Evolutionary conservation across 192 early-diverging fungal species (phyloP), one percentile per base, ranked within the genome.

Genomic region (Podila clonocystis): DNA sequence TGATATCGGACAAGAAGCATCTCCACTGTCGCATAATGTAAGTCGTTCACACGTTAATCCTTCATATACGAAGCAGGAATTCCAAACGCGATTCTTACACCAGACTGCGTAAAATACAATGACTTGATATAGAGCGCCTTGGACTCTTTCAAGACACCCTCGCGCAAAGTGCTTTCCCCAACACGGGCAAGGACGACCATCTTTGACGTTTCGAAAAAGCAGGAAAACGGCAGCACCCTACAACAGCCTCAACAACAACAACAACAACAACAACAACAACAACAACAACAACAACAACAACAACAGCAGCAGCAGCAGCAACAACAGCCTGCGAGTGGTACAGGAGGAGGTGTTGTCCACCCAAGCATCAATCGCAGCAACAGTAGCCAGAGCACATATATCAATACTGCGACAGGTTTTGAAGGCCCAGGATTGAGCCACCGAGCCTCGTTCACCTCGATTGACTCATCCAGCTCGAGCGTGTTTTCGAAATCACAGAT

Each of bases 381-480:
- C 22, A 75, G 73, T 34, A 63, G 36, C 36, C 63, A 63, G 22
- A 63, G 20, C 65, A 29, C 52, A 1, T n/a, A 41, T 22, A 48
- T 20, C 24, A 30, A 36, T 30, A 52, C 55, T 4, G 26, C 71
- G 15, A n/a, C 60, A 50, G 13, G 65, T 0, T 65, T 30, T 33
- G 65, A 30, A 26, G 45, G 49, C 1, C 41, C 26, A 31, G 63
- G 41, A n/a, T 50, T 80, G 11, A 50, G 55, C 8, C 77, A 80
- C 41, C 70, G 77, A 19, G 66, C 52, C 15, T 80, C 77, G 0
- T 64, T 80, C 26, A 69, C 70, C 8, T 80, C 77, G 15, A 80
- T 80, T 12, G 77, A 80, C 0, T 80, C 77, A 0, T 69, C 77
- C n/a, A 80, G 22, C 20, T 80, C 77, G 7, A 80, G 77, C 50